Percentiles rank a stretch among this genome's conserved stretches.
Evolutionary conservation across 306 rosid species (phyloP).

Genomic region (Quercus mongolica): DNA sequence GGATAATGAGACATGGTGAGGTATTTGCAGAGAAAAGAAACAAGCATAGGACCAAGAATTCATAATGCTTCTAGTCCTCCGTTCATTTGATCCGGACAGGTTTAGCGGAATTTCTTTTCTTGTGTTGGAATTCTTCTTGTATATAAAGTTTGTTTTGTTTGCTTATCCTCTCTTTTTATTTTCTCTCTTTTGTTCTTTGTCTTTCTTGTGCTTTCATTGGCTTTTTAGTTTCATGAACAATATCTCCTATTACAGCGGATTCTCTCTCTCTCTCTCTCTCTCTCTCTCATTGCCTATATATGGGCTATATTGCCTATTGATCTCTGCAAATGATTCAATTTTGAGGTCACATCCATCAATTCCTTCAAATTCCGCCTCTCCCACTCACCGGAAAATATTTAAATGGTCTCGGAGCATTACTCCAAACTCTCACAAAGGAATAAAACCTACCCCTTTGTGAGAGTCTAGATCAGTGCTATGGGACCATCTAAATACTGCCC

Average conservation of each 20-base stretch:
- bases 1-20: slow-evolving; percentile 47
- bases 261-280: neutral
- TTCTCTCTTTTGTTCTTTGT: neutral
- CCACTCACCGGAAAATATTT: no score
- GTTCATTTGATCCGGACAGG: neutral
- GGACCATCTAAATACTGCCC: no score
- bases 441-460: no score
- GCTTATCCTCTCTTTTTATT: neutral
- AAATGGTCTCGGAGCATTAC: no score
- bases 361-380: neutral
- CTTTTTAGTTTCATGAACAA: neutral
- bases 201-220: neutral
- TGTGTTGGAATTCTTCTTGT: neutral
- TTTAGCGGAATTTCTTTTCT: neutral
- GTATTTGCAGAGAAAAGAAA: slow-evolving; percentile 25
- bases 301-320: no score
- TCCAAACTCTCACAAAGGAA: no score
- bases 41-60: neutral
- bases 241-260: neutral
- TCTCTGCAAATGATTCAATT: neutral
- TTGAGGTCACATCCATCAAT: neutral
- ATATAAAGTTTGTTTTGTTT: neutral
- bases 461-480: no score
- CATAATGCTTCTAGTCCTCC: neutral
- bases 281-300: neutral